Evolutionary conservation across 371 early-diverging fungal genomes (phyloP).

Genomic region (Mucor sp.): DNA sequence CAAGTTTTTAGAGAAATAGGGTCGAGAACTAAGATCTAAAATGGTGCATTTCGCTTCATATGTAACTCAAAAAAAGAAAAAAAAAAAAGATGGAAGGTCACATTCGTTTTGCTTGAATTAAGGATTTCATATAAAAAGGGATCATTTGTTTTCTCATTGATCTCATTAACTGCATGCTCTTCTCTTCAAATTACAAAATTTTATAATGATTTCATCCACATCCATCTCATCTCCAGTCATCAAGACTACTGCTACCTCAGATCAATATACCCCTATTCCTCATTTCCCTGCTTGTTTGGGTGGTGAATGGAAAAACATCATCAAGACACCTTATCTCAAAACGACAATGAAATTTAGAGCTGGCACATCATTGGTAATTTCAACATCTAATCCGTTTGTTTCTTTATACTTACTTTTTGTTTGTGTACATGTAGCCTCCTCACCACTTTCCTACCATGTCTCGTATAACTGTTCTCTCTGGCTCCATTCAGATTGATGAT

Average conservation of each 20-base stretch:
- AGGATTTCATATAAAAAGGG: conserved; percentile 1
- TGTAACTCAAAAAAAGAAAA: neutral
- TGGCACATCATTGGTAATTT: conserved; percentile 26
- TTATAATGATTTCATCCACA: conserved; percentile 22
- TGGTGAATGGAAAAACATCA: conserved; percentile 34
- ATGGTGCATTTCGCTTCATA: neutral
- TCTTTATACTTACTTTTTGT: neutral
- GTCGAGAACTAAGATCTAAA: conserved; percentile 3
- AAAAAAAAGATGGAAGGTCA: conserved; percentile 2
- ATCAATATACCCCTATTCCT: conserved; percentile 32
- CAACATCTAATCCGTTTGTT: neutral
- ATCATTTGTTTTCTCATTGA: neutral
- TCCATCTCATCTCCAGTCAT: conserved; percentile 7
- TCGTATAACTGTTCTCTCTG: conserved; percentile 30
- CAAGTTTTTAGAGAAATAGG: neutral
- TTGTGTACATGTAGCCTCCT: conserved; percentile 20
- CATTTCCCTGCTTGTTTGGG: conserved; percentile 36
- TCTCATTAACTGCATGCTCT: neutral
- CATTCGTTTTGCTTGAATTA: neutral
- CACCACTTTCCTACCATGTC: conserved; percentile 33
- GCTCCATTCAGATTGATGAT: conserved; percentile 32
- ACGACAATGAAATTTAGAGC: conserved; percentile 35
- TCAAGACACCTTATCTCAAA: conserved; percentile 27
- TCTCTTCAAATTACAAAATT: neutral
- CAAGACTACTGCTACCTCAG: neutral